A percentile compares a stretch with the other conserved stretches of the same genome.
Conservation (phyloP, 345 rosid species). For the Bruguiera gymnorhiza region DNA sequence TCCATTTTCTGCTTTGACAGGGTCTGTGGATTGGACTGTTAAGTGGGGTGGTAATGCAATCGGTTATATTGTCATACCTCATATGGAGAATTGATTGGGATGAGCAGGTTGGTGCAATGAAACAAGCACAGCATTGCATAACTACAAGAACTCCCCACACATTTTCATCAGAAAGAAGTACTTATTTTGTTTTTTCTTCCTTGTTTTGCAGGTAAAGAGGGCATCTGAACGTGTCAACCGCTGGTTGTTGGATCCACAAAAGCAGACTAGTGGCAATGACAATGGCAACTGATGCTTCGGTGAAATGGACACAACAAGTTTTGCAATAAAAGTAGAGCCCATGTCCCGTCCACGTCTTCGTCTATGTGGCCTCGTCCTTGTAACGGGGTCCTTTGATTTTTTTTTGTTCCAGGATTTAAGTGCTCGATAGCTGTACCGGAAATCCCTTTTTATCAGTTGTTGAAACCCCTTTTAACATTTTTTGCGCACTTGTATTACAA, state of each 20-base stretch:
- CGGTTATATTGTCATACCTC: conserved; percentile 19
- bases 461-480: too few species aligned
- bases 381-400: too few species aligned
- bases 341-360: too few species aligned
- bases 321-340: background rate
- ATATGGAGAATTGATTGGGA: conserved; percentile 35
- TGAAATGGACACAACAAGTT: background rate
- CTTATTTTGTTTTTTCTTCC: background rate
- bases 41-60: conserved; percentile 27
- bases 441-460: too few species aligned
- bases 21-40: conserved; percentile 40
- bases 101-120: conserved; percentile 22
- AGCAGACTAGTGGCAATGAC: background rate
- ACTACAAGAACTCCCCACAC: background rate
- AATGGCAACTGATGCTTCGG: background rate
- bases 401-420: too few species aligned
- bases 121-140: background rate
- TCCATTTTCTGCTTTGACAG: conserved; percentile 14
- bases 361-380: too few species aligned
- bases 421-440: too few species aligned
- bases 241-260: conserved; percentile 8
- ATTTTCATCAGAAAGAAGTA: background rate
- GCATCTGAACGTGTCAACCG: conserved; percentile 16
- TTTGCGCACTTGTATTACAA: too few species aligned
- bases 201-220: conserved; percentile 4